Conservation (phyloP, 192 early-diverging fungal species). For the Backusella psychrophila region DNA sequence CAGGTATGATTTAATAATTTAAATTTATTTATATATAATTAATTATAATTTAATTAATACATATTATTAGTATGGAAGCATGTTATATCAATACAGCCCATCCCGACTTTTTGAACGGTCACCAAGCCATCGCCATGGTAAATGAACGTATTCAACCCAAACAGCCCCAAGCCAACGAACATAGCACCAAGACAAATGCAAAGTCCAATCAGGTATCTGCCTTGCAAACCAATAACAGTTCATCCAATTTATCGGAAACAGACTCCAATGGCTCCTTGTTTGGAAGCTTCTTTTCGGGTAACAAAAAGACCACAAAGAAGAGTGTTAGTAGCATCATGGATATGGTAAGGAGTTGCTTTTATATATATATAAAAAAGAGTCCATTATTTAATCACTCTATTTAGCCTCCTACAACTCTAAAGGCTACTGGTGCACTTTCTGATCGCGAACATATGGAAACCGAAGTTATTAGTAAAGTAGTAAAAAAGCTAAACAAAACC, state of each 20-base stretch:
- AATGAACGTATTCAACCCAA: constrained; percentile 57
- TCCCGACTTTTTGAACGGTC: constrained; percentile 97
- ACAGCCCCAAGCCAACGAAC: not conserved
- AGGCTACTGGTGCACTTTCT: constrained; percentile 92
- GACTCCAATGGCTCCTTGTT: constrained; percentile 77
- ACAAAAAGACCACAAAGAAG: constrained; percentile 79
- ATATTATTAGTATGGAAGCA: constrained; percentile 73
- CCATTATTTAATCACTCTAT: not conserved
- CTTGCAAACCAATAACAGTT: constrained; percentile 12
- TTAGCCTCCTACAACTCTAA: constrained; percentile 86
- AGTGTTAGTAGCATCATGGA: constrained; percentile 60
- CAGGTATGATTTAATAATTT: constrained; percentile 43
- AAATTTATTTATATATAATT: not conserved
- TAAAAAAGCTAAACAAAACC: not conserved
- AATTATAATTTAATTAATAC: not conserved
- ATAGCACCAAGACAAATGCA: not conserved
- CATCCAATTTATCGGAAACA: not conserved
- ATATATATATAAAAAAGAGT: not conserved
- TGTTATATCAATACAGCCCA: constrained; percentile 99
- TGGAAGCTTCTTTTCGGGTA: constrained; percentile 88
- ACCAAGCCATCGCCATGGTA: constrained; percentile 91
- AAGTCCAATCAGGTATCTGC: not conserved
- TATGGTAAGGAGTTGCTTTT: constrained; percentile 37
- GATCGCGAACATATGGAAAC: constrained; percentile 98
- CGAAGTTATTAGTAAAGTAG: constrained; percentile 90